Base-by-base conservation (phyloP, 1,139 yeast species). In the Debaryomyces udenii region DNA sequence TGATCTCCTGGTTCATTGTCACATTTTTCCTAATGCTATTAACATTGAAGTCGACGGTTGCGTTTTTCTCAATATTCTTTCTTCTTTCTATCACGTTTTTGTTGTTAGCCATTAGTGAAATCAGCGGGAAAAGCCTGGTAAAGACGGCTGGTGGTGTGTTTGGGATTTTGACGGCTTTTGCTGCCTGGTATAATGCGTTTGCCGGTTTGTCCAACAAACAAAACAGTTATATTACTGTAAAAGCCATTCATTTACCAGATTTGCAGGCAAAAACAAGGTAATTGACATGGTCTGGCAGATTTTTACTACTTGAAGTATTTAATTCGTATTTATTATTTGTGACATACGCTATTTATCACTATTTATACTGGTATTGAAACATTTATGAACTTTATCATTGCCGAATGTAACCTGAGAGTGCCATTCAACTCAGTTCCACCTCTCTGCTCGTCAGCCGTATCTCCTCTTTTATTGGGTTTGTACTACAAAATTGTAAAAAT, bases 141-240 rank as follows among this genome's bases (percentile, higher is more conserved):
- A 73, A 75, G 45, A 81, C 71, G 55, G 95, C 93, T 15, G 96
- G 82, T 31, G 96, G 96, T 50, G 83, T 83, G 23, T 67, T 86
- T 45, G 96, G 96, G 31, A 58, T 89, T n/a, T 61, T 88, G 27
- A 82, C 91, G 29, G 87, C 96, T 1, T 79, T 86, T 52, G 61
- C 80, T 40, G 95, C 95, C 10, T 89, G 93, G 91, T 89, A 88
- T 60, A 86, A 87, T 61, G 96, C 96, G 5, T 86, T 80, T 53
- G 94, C 96, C n/a, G 96, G 96, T 81, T 63, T 89, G 41, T 87
- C 94, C 38, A 86, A 77, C 50, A 67, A 65, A 54, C 86, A 79
- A 62, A 89, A 85, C 67, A 71, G 88, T 28, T 87, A 85, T 63
- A 44, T 87, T 42, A 67, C 76, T 22, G 74, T 83, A 38, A 74